Base-by-base conservation (phyloP, 192 early-diverging fungal genomes). In the Phlyctochytrium bullatum region DNA sequence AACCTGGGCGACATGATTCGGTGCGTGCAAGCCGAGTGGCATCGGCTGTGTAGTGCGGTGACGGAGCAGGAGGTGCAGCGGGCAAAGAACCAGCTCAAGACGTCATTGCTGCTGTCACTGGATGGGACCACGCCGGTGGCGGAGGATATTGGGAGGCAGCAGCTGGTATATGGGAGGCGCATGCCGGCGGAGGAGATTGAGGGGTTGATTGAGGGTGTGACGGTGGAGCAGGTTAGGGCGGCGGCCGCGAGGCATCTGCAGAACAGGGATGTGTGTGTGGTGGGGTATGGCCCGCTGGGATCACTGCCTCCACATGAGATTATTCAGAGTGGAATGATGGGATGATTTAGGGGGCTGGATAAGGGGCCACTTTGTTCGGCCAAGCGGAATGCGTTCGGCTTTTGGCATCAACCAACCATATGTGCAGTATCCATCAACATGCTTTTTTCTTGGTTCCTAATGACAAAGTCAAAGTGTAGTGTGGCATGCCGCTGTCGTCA, bases 31-130 rank as follows among this genome's bases (percentile, higher is more conserved):
- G 90, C 91, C 73, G 96, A 98, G 83, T 97, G 94, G 91, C 85
- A 85, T 62, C 88, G 96, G 60, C 87, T 98, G 60, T 88, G 88
- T 67, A 89, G 86, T 47, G 86, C 82, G 3, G 89, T 97, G 63
- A 92, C 92, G 24, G 88, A 91, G 66, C 86, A 85, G 59, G 96
- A 97, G 79, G 92, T 98, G 24, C 92, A 93, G 81, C 89, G 94
- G 70, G 96, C 96, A 71, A 97, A 97, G 86, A 94, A 97, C 82
- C 94, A 98, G 82, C 89, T 98, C 72, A 98, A 98, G 86, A 94
- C 95, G 2, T 85, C 88, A 28, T 86, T 98, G 40, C 81, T 98
- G 24, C 86, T 97, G 52, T 79, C 88, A 67, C 83, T 98, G 40
- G 95, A 98, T 73, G 95, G 96, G 36, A 95, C 91, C 67, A 96